Base-by-base conservation (phyloP, 2,329 filamentous ascomycete species). In the Penicillium aurantiogriseum region DNA sequence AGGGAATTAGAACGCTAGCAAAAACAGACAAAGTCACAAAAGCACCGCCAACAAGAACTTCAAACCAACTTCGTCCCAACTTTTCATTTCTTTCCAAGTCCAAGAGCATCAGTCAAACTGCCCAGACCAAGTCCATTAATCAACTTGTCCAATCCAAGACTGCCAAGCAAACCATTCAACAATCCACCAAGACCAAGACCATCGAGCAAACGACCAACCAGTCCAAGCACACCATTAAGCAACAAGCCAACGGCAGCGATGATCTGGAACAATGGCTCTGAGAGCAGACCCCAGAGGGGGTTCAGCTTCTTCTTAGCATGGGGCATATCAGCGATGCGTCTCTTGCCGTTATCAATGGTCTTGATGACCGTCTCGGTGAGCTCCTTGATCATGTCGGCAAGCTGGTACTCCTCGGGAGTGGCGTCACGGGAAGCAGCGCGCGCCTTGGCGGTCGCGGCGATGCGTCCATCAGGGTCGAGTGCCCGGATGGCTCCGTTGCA, bases 281-380 rank as follows among this genome's bases (percentile, higher is more conserved):
- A 71, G 8, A 76, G 69, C 48, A 96, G 80, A 31, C 81, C 86
- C 91, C 92, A 96, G 31, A 97, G 85, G 11, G 92, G 92, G 79
- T 93, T 96, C 59, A 96, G 83, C 80, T 93, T 88, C 83, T 96
- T 93, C 88, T 96, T 95, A 43, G 91, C 92, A 65, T 95, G 89
- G 6, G 92, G 92, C 90, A 96, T 94, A 70, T 90, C 89, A 69
- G 89, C 86, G 60, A 96, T 89, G 80, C 90, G 90, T 79, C 88
- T 90, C 85, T 92, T 94, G 27, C 90, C 89, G 62, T 88, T 87
- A 70, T 97, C 92, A 66, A 97, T 93, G 25, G 88, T 91, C 68
- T 88, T 86, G 46, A 89, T 88, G 23, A 97, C 89, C 27, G 85
- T 88, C 21, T 88, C 88, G 0, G 92, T 93, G 58, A 96, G 82